Evolutionary conservation across 2,329 filamentous ascomycete species (phyloP).

Genomic region (Raffaelea ambrosiae): DNA sequence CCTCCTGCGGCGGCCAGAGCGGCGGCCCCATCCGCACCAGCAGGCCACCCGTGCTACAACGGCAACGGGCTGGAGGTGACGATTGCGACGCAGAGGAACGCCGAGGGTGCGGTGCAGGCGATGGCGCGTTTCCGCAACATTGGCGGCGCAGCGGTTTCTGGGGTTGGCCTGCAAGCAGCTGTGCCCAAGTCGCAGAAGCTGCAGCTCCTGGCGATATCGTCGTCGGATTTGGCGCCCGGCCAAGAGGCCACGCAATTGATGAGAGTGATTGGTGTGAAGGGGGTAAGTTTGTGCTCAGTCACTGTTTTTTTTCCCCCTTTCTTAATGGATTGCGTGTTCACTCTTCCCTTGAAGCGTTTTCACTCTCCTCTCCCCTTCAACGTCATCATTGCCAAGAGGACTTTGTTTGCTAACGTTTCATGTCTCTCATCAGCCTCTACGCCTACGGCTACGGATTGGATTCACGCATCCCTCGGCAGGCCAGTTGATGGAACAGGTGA

Average conservation of each 20-base stretch:
- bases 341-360: background rate
- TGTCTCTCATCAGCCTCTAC: constrained; percentile 55
- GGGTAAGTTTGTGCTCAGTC: constrained; percentile 82
- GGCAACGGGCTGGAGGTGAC: constrained; percentile 77
- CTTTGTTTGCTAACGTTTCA: too few species aligned
- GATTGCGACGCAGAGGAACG: constrained; percentile 75
- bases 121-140: constrained; percentile 76
- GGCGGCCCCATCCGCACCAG: constrained; percentile 24
- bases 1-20: constrained; percentile 17
- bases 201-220: constrained; percentile 84
- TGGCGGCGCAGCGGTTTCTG: constrained; percentile 57
- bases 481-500: constrained; percentile 81
- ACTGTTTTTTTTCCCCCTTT: constrained; percentile 1
- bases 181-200: constrained; percentile 95
- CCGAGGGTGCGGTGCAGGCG: constrained; percentile 72
- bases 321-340: background rate
- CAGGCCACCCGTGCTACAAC: constrained; percentile 67
- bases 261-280: constrained; percentile 76
- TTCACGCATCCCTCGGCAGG: constrained; percentile 64
- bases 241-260: constrained; percentile 85
- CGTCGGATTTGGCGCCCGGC: constrained; percentile 63
- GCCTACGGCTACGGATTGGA: constrained; percentile 76
- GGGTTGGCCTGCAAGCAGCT: constrained; percentile 82
- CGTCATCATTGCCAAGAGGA: constrained; percentile 1
- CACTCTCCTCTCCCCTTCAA: background rate